Evolutionary conservation across 1,139 yeast genomes (phyloP), one percentile per base, ranked within the genome.

Genomic region (Suhomyces terraborum): DNA sequence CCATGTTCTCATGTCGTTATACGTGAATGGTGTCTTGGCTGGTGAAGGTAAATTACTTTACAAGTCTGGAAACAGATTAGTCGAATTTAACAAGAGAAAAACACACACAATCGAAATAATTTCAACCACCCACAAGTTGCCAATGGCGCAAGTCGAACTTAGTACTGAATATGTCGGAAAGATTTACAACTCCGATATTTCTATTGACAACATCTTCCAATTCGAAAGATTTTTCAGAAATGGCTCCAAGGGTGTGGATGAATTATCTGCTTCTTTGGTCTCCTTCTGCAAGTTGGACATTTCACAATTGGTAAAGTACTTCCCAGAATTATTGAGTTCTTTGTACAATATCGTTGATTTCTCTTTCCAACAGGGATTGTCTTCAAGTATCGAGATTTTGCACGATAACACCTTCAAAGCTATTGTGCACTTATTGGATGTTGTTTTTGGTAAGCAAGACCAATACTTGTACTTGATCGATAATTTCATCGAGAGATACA

Each of bases 111-210:
- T 71, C 43, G 75, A 69, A 42, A 62, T 73, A 28, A 51, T 56
- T 16, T 66, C 75, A 4, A 56, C 62, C 25, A 52, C 58, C 25
- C 67, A 66, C 48, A 55, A 57, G 54, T 35, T 67, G 20, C 66
- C 74, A 14, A 66, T 75, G 51, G 86, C 81, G 6, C 66, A 72
- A 31, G 66, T 84, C 41, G 85, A 82, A 49, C 54, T 85, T 16
- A 68, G 77, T 26, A 70, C 88, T 1, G 82, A 79, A 43, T 87
- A 86, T 57, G 80, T 83, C 44, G 96, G 96, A 21, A 82, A 78
- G 51, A 64, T 70, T 12, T 84, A 69, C 63, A 86, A 85, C 54
- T 67, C 81, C 14, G 89, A 84, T 49, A 50, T 66, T 17, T 67
- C 84, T 4, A 72, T 84, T 47, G 81, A 78, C 39, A 73, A 74